Evolutionary conservation across 2,329 filamentous ascomycete species (phyloP), one percentile per base, ranked within the genome.

Genomic region (Stagonosporopsis vannaccii): DNA sequence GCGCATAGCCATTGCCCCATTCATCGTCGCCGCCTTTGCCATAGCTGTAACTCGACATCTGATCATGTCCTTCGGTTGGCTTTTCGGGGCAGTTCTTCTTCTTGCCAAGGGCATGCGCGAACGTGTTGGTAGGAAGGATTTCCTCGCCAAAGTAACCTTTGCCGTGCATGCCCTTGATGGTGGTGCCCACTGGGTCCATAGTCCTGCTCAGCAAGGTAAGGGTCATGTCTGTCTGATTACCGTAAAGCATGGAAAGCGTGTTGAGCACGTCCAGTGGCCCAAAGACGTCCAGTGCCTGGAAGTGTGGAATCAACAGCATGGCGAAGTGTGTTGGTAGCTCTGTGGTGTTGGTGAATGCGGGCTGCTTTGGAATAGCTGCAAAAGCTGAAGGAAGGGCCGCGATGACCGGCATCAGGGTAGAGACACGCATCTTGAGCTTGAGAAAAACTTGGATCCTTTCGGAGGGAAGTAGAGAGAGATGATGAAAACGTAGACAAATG

Each of bases 81-180:
- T 28, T 36, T 19, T 37, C 50, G 11, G 47, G 28, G 17, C 43
- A 49, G n/a, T 19, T 17, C 17, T 48, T 41, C 33, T 37, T 36
- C n/a, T 53, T 47, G 9, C 37, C 71, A 1, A 83, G 79, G 2
- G 80, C 77, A 4, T 79, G 70, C 36, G 77, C 75, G 62, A 85
- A 85, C 0, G 86, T 88, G 63, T 78, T 77, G 1, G 82, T 83
- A 1, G 81, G 80, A 3, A 80, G 48, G n/a, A 81, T 66, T 22
- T 62, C 61, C 58, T 82, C 72, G 20, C 74, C 74, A 47, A 75
- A 74, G 35, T 60, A 64, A 23, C 60, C 58, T 8, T 32, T 33
- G 12, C 51, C 55, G 25, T 51, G 47, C 42, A 56, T 51, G 23
- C 52, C 57, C 39, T 65, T 58, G 55, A 74, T 62, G 1, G 60